Evolutionary conservation across 495 filamentous ascomycete genomes (phyloP), one percentile per base, ranked within the genome.

Genomic region (Tuber aestivum): DNA sequence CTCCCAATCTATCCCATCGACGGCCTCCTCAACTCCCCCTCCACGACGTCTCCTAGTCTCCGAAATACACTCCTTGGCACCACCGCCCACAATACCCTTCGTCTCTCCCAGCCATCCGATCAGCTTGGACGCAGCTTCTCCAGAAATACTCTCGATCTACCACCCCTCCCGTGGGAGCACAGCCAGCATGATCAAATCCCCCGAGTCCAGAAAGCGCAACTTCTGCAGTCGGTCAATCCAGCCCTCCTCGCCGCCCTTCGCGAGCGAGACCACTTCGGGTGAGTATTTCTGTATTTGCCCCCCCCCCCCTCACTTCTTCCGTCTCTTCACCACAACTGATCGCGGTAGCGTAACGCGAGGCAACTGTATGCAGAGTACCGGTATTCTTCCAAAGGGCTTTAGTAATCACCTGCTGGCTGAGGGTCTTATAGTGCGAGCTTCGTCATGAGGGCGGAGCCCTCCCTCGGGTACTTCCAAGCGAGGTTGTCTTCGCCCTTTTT

Each of bases 391-490:
- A 78, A 27, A 81, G 45, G 2, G 50, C 45, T 21, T 76, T 81
- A 0, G 80, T 79, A 16, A 42, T 7, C 0, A 45, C 35, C 27
- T 65, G 68, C 1, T 50, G 72, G 32, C 23, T 4, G 50, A 65
- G 56, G 10, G 73, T 45, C 20, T 35, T 23, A 6, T 68, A 38
- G 1, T 41, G 79, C 73, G n/a, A 82, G 41, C 3, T 41, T 42
- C 6, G 76, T n/a, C 70, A 81, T 78, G 16, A 78, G 80, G 37
- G 75, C 77, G 48, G 84, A 86, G 1, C 85, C 84, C 21, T 78
- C 73, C 10, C 83, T 68, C 0, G 85, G 85, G 50, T 86, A 85
- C 48, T 83, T 83, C 74, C 84, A 82, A 6, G 81, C 76, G 38
- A 83, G 82, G 37, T 83, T 82, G 32, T 79, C 72, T 10, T 82